Conservation (phyloP, 2,329 filamentous ascomycete species). For the Fusarium illudens region DNA sequence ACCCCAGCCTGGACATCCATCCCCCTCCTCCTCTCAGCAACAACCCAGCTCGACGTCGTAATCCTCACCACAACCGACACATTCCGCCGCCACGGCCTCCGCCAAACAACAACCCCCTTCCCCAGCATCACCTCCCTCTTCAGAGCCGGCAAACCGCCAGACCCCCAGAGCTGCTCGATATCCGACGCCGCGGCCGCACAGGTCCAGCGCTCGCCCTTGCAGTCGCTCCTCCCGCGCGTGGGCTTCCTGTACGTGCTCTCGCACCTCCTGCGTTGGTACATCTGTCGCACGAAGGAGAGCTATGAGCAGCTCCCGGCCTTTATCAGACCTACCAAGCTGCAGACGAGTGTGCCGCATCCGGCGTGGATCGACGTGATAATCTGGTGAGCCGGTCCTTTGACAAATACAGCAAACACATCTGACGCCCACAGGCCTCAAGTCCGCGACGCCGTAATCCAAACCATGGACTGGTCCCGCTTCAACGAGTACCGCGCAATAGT, state of each 20-base stretch:
- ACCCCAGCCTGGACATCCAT: conserved; percentile 19
- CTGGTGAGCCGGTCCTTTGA: conserved; percentile 10
- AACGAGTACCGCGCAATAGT: conserved; percentile 12
- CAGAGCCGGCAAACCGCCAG: conserved; percentile 9
- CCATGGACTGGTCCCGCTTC: conserved; percentile 27
- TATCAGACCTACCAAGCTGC: conserved; percentile 36
- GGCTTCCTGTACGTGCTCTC: conserved; percentile 29
- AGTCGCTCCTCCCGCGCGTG: conserved; percentile 22
- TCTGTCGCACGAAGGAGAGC: conserved; percentile 35
- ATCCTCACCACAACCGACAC: conserved; percentile 24
- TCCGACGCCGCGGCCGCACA: conserved; percentile 29
- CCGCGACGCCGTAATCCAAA: conserved; percentile 30
- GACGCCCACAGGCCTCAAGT: conserved; percentile 20
- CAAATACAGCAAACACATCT: background rate
- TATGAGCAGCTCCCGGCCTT: conserved; percentile 38
- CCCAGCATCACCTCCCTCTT: conserved; percentile 40
- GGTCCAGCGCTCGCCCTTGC: conserved; percentile 17
- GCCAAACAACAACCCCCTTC: conserved; percentile 21
- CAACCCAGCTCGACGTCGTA: conserved; percentile 25
- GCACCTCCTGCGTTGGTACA: conserved; percentile 28
- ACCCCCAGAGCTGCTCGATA: conserved; percentile 6
- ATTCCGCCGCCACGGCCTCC: conserved; percentile 14
- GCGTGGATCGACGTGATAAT: conserved; percentile 39
- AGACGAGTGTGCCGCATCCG: conserved; percentile 38
- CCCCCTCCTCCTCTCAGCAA: conserved; percentile 20